Conservation (phyloP, 2,329 filamentous ascomycete species). For the Stagonosporopsis cucurbitacearum region DNA sequence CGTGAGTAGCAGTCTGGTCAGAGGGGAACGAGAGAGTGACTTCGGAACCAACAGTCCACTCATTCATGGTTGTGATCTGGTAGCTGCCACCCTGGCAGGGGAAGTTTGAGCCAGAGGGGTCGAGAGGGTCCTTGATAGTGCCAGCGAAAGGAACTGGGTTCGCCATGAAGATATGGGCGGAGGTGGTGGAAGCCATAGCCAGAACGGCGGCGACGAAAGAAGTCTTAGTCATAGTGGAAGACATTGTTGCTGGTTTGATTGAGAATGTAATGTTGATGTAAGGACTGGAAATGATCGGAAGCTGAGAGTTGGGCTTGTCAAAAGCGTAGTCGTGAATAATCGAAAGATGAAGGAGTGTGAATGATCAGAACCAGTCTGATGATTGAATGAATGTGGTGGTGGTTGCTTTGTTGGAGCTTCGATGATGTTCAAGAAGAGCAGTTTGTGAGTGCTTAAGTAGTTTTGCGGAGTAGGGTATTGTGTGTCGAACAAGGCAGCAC, state of each 20-base stretch:
- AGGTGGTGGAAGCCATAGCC: conserved; percentile 61
- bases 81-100: conserved; percentile 71
- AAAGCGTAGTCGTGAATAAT: conserved; percentile 4
- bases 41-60: conserved; percentile 66
- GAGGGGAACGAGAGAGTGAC: conserved; percentile 66
- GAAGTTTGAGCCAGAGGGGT: conserved; percentile 67
- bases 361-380: conserved; percentile 21
- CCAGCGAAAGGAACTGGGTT: conserved; percentile 69
- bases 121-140: conserved; percentile 62
- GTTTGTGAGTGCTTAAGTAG: conserved; percentile 20
- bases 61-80: conserved; percentile 62
- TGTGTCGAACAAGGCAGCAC: conserved; percentile 13
- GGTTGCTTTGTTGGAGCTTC: conserved; percentile 18
- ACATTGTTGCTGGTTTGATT: conserved; percentile 16
- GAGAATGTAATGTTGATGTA: conserved; percentile 7
- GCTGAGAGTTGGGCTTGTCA: conserved; percentile 11
- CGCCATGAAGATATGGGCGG: conserved; percentile 78
- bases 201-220: conserved; percentile 28
- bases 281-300: conserved; percentile 17
- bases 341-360: conserved; percentile 20
- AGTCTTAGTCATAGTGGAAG: conserved; percentile 17
- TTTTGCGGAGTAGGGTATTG: conserved; percentile 3
- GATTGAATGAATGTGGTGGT: conserved; percentile 17
- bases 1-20: conserved; percentile 75
- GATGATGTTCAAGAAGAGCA: conserved; percentile 20